Conservation (phyloP, 129 eudicot genomes). For the Artemisia argyi region DNA sequence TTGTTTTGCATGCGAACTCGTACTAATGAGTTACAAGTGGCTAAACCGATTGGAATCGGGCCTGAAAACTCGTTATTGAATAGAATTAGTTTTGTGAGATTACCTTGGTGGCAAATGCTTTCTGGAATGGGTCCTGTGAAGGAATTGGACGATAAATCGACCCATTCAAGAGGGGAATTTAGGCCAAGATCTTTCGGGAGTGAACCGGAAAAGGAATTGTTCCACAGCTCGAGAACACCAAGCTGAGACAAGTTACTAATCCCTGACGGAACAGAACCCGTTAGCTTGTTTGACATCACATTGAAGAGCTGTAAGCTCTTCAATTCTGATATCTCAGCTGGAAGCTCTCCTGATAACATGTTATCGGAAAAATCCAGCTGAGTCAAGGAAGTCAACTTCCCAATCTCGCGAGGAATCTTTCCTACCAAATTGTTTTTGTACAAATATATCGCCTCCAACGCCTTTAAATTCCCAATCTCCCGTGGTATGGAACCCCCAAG, state of each 20-base stretch:
- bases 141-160: conserved; percentile 82
- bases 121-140: conserved; percentile 68
- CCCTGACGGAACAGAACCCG: conserved; percentile 58
- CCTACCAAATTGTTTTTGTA: conserved; percentile 67
- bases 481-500: conserved; percentile 66
- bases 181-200: conserved; percentile 67
- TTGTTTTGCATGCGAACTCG: conserved; percentile 89
- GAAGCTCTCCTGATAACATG: conserved; percentile 73
- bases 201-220: conserved; percentile 74
- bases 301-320: conserved; percentile 72
- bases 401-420: conserved; percentile 52
- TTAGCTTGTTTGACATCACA: conserved; percentile 66
- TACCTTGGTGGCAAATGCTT: conserved; percentile 63
- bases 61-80: conserved; percentile 73
- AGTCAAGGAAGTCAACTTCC: conserved; percentile 47
- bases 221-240: conserved; percentile 85
- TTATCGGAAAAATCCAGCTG: conserved; percentile 75
- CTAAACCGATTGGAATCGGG: conserved; percentile 56
- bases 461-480: conserved; percentile 51
- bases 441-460: conserved; percentile 54
- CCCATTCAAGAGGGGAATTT: conserved; percentile 71
- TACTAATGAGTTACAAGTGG: conserved; percentile 57
- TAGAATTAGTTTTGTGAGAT: conserved; percentile 75
- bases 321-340: conserved; percentile 51
- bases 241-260: conserved; percentile 48